Percentiles rank a stretch among this genome's conserved stretches.
These are phyloP conservation scores for Schoenoplectus triqueter DNA, from an alignment of 202 grass and related monocot species.

Conservation along the genomic window DNA sequence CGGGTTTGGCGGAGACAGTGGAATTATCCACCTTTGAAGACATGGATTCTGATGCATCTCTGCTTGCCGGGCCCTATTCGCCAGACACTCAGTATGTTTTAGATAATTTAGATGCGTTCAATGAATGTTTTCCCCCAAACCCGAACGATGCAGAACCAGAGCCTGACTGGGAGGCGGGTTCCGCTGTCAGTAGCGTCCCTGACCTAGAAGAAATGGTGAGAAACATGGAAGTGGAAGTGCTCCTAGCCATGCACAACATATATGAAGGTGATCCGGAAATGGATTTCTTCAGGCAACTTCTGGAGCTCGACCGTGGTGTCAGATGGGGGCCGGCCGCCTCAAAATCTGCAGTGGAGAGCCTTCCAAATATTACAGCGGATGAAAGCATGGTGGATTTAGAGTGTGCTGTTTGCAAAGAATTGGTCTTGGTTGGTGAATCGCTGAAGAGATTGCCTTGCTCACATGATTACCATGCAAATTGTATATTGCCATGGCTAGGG, in stretches of 20 bases:
- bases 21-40: not conserved
- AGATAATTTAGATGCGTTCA: not conserved
- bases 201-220: slow-evolving; percentile 37
- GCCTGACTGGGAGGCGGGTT: not conserved
- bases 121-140: not conserved
- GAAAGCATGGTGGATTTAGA: slow-evolving; percentile 43
- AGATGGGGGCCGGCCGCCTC: slow-evolving; percentile 56
- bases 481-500: slow-evolving; percentile 84
- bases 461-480: slow-evolving; percentile 71
- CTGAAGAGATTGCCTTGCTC: slow-evolving; percentile 71
- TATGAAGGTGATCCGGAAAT: slow-evolving; percentile 20
- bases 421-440: slow-evolving; percentile 53
- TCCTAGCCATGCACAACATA: slow-evolving; percentile 58
- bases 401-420: slow-evolving; percentile 83
- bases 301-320: slow-evolving; percentile 48
- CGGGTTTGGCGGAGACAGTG: not conserved
- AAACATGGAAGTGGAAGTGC: slow-evolving; percentile 78
- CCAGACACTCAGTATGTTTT: not conserved
- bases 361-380: slow-evolving; percentile 55
- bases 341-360: slow-evolving; percentile 60
- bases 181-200: not conserved
- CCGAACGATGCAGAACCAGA: slow-evolving; percentile 10
- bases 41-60: not conserved
- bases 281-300: slow-evolving; percentile 66
- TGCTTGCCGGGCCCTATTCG: not conserved